These are phyloP conservation scores for Stephanodiscus minutulus DNA, from an alignment of 108 stramenopile genomes.

Conservation along the genomic window DNA sequence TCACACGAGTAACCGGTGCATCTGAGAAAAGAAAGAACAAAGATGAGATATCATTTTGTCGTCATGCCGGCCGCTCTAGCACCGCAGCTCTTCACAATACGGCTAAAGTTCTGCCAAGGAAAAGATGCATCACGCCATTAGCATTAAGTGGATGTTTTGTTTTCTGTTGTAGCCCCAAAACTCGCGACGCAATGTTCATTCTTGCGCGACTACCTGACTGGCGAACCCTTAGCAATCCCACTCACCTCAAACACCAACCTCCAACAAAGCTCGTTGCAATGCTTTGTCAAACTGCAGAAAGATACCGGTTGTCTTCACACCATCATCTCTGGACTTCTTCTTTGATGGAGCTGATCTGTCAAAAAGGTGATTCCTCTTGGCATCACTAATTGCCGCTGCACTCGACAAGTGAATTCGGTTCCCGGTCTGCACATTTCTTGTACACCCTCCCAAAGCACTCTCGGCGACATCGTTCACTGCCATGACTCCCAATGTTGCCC, in stretches of 20 bases:
- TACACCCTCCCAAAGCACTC: constrained; percentile 17
- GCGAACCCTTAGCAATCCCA: no score
- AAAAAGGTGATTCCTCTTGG: no score
- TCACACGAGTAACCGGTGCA: not conserved
- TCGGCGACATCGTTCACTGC: constrained; percentile 27
- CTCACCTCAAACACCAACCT: not conserved
- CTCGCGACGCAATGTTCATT: no score
- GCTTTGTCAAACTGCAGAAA: not conserved
- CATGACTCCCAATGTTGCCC: constrained; percentile 12
- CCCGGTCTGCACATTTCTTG: constrained; percentile 3
- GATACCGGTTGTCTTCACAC: not conserved
- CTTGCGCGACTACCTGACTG: no score
- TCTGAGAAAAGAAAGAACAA: not conserved
- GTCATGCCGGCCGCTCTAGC: no score
- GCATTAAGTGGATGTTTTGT: no score
- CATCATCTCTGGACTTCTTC: not conserved
- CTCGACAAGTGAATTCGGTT: not conserved
- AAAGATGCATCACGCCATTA: no score
- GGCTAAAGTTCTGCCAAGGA: no score
- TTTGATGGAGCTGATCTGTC: not conserved
- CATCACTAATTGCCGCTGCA: constrained; percentile 14
- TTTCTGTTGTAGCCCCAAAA: no score
- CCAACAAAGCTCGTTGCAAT: not conserved
- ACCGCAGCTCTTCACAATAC: no score
- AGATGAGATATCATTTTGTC: no score